Conservation (phyloP, 345 rosid species). For the Brassica napus region Da-Ae NC_063449.1:13635501-13636000, state of each 20-base stretch:
- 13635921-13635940: too few relatives aligned
- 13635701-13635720: not conserved
- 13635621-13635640: conserved; percentile 3
- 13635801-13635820: not conserved
- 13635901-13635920: too few relatives aligned
- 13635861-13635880: too few relatives aligned
- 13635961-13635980: too few relatives aligned
- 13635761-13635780: not conserved
- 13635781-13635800: not conserved
- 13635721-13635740: not conserved
- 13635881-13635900: too few relatives aligned
- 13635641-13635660: conserved; percentile 8
- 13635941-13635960: too few relatives aligned
- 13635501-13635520: conserved; percentile 34
- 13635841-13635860: too few relatives aligned
- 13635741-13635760: conserved; percentile 1
- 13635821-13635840: not conserved
- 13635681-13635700: conserved; percentile 32
- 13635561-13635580: not conserved
- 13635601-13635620: not conserved
- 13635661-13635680: conserved; percentile 29
- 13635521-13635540: conserved; percentile 56
- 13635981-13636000: too few relatives aligned
- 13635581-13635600: not conserved
- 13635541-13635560: not conserved